A percentile compares a stretch with the other conserved stretches of the same genome.
Conservation (phyloP, 2,329 filamentous ascomycete genomes). For the Pseudogymnoascus sp. region DNA sequence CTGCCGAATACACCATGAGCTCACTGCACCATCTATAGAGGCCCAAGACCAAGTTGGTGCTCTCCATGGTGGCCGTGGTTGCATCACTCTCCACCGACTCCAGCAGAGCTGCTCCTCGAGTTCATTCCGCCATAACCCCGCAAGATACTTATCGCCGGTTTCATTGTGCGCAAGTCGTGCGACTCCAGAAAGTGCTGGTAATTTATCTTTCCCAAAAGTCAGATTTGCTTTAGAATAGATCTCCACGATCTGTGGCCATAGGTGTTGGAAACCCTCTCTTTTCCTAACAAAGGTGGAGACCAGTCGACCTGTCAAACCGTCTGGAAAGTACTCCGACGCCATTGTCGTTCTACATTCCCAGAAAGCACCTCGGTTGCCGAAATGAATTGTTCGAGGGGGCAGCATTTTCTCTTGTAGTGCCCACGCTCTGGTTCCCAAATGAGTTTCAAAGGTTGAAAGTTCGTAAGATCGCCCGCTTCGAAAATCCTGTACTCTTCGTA, state of each 20-base stretch:
- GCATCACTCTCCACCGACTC: background rate
- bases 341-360: constrained; percentile 16
- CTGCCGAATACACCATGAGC: constrained; percentile 8
- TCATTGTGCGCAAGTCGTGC: constrained; percentile 3
- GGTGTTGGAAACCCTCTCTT: background rate
- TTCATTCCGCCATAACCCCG: constrained; percentile 14
- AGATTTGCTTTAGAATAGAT: constrained; percentile 12
- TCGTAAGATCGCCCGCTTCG: background rate
- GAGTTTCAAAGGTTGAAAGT: constrained; percentile 9
- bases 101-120: constrained; percentile 16
- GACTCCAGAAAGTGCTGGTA: constrained; percentile 15
- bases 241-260: constrained; percentile 7
- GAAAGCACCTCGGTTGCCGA: constrained; percentile 15
- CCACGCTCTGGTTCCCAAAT: constrained; percentile 12
- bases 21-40: constrained; percentile 9
- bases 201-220: constrained; percentile 13
- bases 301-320: background rate
- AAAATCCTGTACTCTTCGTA: constrained; percentile 14
- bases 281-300: background rate
- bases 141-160: background rate
- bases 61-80: constrained; percentile 12
- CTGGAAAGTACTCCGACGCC: constrained; percentile 13
- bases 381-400: constrained; percentile 15
- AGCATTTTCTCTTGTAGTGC: constrained; percentile 14
- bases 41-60: constrained; percentile 17